Base-by-base conservation (phyloP, 768 basidiomycete genomes). In the Leccinellum luteum region DNA sequence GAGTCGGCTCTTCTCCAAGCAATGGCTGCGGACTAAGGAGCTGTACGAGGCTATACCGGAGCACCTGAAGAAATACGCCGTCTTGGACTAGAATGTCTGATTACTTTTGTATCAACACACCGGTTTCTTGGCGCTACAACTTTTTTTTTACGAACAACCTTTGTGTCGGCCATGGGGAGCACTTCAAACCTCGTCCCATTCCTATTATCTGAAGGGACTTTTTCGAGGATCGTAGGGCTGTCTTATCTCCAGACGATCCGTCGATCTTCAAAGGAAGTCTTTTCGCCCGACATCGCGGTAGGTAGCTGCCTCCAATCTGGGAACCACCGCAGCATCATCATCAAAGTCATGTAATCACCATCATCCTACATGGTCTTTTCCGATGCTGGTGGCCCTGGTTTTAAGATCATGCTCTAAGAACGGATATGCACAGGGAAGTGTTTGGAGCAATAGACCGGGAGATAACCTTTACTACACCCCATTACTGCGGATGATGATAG, bases 1-100 rank as follows among this genome's bases (percentile, higher is more conserved):
- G 76, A 95, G 92, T 59, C 83, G 97, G 12, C 76, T 99, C 34
- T 99, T 99, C 77, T 97, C 94, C 15, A 90, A 90, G 71, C 83
- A 85, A 64, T 99, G 97, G 97, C 75, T 99, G 48, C 78, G 85
- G 68, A 77, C 81, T 34, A 98, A 98, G 70, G 86, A 81, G 0
- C 76, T 99, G 51, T 79, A 82, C 43, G 77, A 81, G 32, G 86
- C 87, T 23, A 92, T 99, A 66, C 95, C 97, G 2, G 78, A 83
- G 48, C 81, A 90, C 61, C 72, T 98, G 60, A 87, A 85, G 73
- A 96, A 96, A 70, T 98, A 99, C 68, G 83, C 86, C 59, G 92
- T 98, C 32, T 74, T 99, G 60, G 86, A 90, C 61, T 93, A 78
- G 65, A 6, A 8, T 44, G 23, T 41, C 17, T 34, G 13, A n/a